These are phyloP conservation scores for Thalassia testudinum DNA, from an alignment of 116 monocot species.

Conservation along the genomic window DNA sequence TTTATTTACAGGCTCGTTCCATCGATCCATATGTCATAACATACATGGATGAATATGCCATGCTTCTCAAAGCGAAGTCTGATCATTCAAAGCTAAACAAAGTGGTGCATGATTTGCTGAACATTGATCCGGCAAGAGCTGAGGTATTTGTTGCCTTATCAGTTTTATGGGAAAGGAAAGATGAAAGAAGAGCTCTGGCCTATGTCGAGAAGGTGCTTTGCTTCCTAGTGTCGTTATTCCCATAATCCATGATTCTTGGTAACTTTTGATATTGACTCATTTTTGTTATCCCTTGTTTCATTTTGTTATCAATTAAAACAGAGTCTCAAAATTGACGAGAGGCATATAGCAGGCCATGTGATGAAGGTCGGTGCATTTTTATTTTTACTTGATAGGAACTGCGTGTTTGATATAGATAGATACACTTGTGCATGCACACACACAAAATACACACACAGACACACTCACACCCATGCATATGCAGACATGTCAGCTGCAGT, in stretches of 20 bases:
- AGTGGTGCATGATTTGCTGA: conserved; percentile 88
- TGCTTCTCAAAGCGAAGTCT: conserved; percentile 81
- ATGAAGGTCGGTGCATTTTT: conserved; percentile 51
- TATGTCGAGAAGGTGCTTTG: conserved; percentile 83
- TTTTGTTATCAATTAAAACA: conserved; percentile 11
- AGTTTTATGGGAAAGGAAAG: conserved; percentile 91
- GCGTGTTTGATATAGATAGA: background rate
- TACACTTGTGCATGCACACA: no score
- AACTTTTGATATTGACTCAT: background rate
- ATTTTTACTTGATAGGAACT: background rate
- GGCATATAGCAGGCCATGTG: conserved; percentile 77
- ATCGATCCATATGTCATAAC: conserved; percentile 86
- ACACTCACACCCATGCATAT: no score
- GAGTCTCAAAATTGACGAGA: conserved; percentile 85
- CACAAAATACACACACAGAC: no score
- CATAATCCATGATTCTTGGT: background rate
- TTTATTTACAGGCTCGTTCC: conserved; percentile 48
- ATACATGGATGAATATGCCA: conserved; percentile 99
- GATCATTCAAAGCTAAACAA: conserved; percentile 77
- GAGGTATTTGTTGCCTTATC: conserved; percentile 83
- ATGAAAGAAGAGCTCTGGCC: conserved; percentile 75
- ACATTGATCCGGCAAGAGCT: conserved; percentile 68
- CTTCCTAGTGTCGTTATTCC: background rate
- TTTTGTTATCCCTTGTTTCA: conserved; percentile 3
- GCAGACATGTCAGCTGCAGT: no score